A percentile compares a stretch with the other conserved stretches of the same genome.
These are phyloP conservation scores for Podospora bellae-mahoneyi DNA, from an alignment of 495 filamentous ascomycete genomes.

Conservation along the genomic window DNA sequence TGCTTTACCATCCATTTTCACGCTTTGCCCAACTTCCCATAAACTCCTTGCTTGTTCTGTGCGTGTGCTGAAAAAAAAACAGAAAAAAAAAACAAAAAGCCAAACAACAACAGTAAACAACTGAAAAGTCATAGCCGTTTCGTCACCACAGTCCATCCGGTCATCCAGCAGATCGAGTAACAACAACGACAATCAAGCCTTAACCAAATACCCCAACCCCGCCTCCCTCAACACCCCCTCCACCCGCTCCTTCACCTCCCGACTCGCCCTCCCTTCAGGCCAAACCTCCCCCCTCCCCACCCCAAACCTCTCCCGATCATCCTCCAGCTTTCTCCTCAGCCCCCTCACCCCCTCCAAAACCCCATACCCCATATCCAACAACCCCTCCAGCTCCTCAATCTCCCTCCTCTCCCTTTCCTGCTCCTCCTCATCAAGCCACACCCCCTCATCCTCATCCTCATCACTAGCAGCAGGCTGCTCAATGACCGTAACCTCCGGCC, in stretches of 20 bases:
- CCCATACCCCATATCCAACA: conserved; percentile 25
- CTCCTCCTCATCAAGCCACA: conserved; percentile 16
- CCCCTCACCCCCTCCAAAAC: neutral
- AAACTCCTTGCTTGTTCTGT: neutral
- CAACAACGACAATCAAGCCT: neutral
- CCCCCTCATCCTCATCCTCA: conserved; percentile 31
- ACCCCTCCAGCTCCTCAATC: conserved; percentile 27
- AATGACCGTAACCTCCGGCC: conserved; percentile 34
- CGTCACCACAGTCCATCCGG: too few species aligned
- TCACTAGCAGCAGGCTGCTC: conserved; percentile 24
- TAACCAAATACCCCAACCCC: neutral
- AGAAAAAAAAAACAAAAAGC: neutral
- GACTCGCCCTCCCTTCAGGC: neutral
- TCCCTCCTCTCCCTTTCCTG: conserved; percentile 24
- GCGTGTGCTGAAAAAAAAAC: neutral
- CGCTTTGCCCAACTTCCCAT: neutral
- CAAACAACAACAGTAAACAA: neutral
- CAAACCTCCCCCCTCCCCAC: conserved; percentile 23
- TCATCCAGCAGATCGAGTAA: too few species aligned
- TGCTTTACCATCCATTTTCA: neutral
- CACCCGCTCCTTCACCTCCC: neutral
- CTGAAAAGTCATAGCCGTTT: neutral
- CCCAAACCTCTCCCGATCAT: conserved; percentile 45
- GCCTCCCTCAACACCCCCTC: conserved; percentile 35
- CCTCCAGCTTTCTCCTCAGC: conserved; percentile 10